These are phyloP conservation scores for Tylopilus vinaceipallidus DNA, from an alignment of 768 basidiomycete species.

Conservation along the genomic window DNA sequence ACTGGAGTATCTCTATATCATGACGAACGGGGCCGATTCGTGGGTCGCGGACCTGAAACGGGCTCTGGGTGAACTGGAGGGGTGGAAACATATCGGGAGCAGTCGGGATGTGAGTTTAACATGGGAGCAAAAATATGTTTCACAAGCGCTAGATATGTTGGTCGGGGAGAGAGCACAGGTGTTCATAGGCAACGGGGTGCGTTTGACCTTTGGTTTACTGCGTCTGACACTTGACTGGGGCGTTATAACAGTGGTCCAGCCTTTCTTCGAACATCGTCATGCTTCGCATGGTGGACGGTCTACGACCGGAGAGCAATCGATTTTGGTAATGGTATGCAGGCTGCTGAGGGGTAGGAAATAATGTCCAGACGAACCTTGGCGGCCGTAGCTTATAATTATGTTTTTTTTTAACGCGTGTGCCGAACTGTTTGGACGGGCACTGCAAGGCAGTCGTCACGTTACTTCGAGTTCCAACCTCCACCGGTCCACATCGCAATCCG, in stretches of 20 bases:
- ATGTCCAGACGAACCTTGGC: not conserved
- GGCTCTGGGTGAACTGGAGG: slow-evolving; percentile 29
- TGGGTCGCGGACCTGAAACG: slow-evolving; percentile 41
- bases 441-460: slow-evolving; percentile 4
- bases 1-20: slow-evolving; percentile 42
- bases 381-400: not conserved
- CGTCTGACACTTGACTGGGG: not conserved
- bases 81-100: slow-evolving; percentile 40
- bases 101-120: slow-evolving; percentile 40
- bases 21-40: slow-evolving; percentile 42
- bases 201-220: slow-evolving; percentile 11
- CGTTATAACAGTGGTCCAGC: slow-evolving; percentile 36
- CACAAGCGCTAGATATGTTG: slow-evolving; percentile 49
- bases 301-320: slow-evolving; percentile 28
- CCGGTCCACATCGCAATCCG: slow-evolving; percentile 3
- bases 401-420: too few relatives aligned
- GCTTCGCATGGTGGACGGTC: slow-evolving; percentile 32
- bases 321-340: slow-evolving; percentile 31
- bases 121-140: slow-evolving; percentile 42
- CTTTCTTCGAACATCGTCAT: slow-evolving; percentile 40
- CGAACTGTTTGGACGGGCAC: slow-evolving; percentile 19
- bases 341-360: too few relatives aligned
- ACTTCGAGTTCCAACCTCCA: not conserved
- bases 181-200: slow-evolving; percentile 52
- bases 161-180: slow-evolving; percentile 45